Evolutionary conservation across 2,329 filamentous ascomycete genomes (phyloP), one percentile per base, ranked within the genome.

Genomic region (Alternaria postmessia): DNA sequence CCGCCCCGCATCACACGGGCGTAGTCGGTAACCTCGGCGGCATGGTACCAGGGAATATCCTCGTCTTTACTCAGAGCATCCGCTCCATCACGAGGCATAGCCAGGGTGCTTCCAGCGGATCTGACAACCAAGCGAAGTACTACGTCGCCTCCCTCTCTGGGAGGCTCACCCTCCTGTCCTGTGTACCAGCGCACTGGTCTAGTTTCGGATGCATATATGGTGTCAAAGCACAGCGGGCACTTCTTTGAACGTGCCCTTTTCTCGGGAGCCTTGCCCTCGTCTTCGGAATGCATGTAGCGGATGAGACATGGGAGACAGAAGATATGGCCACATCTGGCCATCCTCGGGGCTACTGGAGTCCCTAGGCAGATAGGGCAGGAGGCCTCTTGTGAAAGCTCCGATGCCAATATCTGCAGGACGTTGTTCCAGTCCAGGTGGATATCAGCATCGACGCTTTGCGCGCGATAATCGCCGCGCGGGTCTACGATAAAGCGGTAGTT

Each of bases 401-500:
- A 98, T 8, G 92, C 95, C 68, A 99, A 85, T 54, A 99, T 89
- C 79, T 99, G 95, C 65, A 97, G 83, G 53, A 99, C 91, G 67
- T 92, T 89, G 66, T 89, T 87, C 95, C 95, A 99, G 71, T 97
- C 92, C 54, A 99, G 81, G 71, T 95, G 91, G 48, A 94, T 86
- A 78, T 99, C 94, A 20, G 95, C 91, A 77, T 98, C 93, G 46
- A 87, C 85, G 24, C 92, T 91, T 75, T 98, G 93, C 6, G 87
- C 86, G 61, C 87, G 85, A 76, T 98, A 99, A 72, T 90, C 87
- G 59, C 88, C 90, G 57, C 88, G 85, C 4, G 95, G 94, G 61
- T 92, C 89, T 52, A 99, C 94, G 60, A 99, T 91, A 77, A 99
- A 99, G 57, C 95, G 91, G 76, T 99, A 99, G 78, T 99, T 99